These are phyloP conservation scores for Aspergillus piperis DNA, from an alignment of 2,329 filamentous ascomycete genomes.

Conservation along the genomic window DNA sequence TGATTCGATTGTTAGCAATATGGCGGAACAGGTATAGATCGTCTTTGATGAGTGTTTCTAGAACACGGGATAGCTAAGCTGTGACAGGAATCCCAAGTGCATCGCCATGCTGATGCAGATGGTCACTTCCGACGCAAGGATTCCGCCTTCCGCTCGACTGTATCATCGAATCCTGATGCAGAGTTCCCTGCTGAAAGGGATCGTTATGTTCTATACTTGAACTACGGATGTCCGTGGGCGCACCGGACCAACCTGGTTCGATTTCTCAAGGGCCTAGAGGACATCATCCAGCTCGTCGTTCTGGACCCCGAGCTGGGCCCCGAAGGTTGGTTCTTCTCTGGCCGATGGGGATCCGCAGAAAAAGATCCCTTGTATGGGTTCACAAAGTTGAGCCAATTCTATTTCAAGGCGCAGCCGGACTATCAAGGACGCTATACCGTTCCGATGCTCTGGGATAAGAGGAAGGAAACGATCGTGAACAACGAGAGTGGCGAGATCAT, in stretches of 20 bases:
- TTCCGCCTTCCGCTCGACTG: constrained; percentile 57
- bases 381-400: constrained; percentile 70
- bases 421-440: constrained; percentile 79
- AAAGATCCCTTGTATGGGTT: constrained; percentile 72
- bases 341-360: constrained; percentile 55
- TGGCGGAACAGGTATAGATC: constrained; percentile 15
- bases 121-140: constrained; percentile 57
- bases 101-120: constrained; percentile 45
- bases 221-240: constrained; percentile 65
- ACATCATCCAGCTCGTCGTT: constrained; percentile 52
- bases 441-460: constrained; percentile 78
- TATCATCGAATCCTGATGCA: constrained; percentile 55
- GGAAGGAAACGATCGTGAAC: constrained; percentile 72
- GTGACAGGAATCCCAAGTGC: constrained; percentile 23
- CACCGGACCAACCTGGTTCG: constrained; percentile 53
- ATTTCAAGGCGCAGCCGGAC: constrained; percentile 67
- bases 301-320: constrained; percentile 41
- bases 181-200: constrained; percentile 60
- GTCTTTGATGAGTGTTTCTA: neutral
- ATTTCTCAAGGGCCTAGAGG: constrained; percentile 53
- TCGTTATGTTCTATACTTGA: constrained; percentile 64
- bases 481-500: constrained; percentile 89
- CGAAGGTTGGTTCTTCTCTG: constrained; percentile 75
- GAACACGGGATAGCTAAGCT: neutral
- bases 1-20: neutral